Evolutionary conservation across 2,329 filamentous ascomycete species (phyloP).

Genomic region (Whalleya microplaca): DNA sequence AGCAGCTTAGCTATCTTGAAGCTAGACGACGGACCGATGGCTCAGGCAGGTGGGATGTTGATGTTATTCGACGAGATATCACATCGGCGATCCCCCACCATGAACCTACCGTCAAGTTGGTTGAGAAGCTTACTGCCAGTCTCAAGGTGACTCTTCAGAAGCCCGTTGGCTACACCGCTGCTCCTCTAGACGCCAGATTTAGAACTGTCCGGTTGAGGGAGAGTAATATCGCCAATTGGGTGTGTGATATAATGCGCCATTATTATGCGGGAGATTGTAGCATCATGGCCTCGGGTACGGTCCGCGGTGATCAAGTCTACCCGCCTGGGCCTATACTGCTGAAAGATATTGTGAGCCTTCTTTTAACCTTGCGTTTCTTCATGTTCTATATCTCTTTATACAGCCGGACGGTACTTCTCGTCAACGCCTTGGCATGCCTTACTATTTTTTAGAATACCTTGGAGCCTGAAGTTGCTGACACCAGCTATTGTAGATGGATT

Average conservation of each 20-base stretch:
- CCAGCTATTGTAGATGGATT: conserved; percentile 57
- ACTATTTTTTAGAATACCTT: neutral
- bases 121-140: conserved; percentile 70
- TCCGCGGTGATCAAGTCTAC: conserved; percentile 87
- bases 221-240: conserved; percentile 87
- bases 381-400: neutral
- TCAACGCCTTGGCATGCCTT: neutral
- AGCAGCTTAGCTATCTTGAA: conserved; percentile 88
- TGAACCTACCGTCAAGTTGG: conserved; percentile 60
- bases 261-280: conserved; percentile 82
- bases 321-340: conserved; percentile 76
- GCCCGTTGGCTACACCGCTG: conserved; percentile 80
- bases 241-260: conserved; percentile 87
- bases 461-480: neutral
- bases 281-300: conserved; percentile 84
- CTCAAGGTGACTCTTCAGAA: conserved; percentile 79
- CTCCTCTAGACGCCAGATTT: conserved; percentile 84
- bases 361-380: neutral
- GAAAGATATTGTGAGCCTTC: conserved; percentile 64
- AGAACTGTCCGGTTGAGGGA: conserved; percentile 77
- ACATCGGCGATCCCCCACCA: conserved; percentile 71
- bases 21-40: conserved; percentile 57
- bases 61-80: conserved; percentile 75
- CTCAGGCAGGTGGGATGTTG: conserved; percentile 70
- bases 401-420: neutral